These are phyloP conservation scores for Chalaropsis ovoidea DNA, from an alignment of 2,329 filamentous ascomycete genomes.

Conservation along the genomic window DNA sequence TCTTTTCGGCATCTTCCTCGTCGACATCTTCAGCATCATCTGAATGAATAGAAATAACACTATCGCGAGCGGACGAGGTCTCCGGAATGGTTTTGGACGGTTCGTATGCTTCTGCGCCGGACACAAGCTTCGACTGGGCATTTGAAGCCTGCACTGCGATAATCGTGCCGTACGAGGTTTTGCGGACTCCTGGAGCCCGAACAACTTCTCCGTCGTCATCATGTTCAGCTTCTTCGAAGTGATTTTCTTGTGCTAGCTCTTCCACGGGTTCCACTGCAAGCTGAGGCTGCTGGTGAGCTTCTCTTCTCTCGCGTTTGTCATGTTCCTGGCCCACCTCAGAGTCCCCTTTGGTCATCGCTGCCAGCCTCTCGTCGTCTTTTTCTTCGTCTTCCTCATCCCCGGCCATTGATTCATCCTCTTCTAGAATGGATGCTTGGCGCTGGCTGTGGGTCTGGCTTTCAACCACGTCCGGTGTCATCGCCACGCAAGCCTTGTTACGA, in stretches of 20 bases:
- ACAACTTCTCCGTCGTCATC: neutral
- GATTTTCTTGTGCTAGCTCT: neutral
- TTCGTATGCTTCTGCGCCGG: neutral
- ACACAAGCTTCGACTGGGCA: neutral
- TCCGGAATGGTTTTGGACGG: neutral
- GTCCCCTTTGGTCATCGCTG: conserved; percentile 1
- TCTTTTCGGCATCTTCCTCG: neutral
- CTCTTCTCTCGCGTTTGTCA: neutral
- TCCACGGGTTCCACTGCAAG: neutral
- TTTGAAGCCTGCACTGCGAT: neutral
- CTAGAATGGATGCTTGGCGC: conserved; percentile 16
- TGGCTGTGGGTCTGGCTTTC: neutral
- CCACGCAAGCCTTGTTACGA: neutral
- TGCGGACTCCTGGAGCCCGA: neutral
- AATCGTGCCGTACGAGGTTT: neutral
- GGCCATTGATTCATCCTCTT: conserved; percentile 4
- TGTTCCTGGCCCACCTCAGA: neutral
- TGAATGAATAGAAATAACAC: neutral
- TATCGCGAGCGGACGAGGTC: neutral
- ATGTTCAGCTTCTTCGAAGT: neutral
- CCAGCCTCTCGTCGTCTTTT: neutral
- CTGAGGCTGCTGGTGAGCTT: neutral
- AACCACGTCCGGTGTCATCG: conserved; percentile 12
- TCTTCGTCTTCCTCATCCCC: conserved; percentile 16
- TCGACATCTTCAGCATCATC: neutral